Evolutionary conservation across 2,329 filamentous ascomycete species (phyloP), one percentile per base, ranked within the genome.

Genomic region (Colletotrichum orchidophilum): DNA sequence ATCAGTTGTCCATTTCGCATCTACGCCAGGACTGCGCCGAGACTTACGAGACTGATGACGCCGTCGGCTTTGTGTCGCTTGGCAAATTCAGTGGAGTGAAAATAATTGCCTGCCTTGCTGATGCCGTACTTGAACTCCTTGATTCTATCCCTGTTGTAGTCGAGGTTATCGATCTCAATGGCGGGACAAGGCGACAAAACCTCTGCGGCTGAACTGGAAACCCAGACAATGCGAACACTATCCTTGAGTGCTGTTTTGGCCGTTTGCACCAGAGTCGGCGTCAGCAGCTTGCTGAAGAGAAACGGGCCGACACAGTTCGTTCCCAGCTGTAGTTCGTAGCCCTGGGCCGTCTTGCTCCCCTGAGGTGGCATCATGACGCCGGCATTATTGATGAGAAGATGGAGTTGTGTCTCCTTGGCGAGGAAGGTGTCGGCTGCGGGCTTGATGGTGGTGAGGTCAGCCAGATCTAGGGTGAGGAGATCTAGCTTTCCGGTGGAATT

Each of bases 331-430:
- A 84, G 78, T 74, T 85, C 83, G 62, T 84, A 81, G 3, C 80
- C 79, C 61, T 85, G 83, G 9, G 77, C 78, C 2, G 83, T 84
- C 76, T 79, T 80, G 29, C 78, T 80, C 0, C 80, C 83, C n/a
- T 77, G 75, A 0, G 84, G 83, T 1, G 83, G 78, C 3, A 75
- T 75, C 79, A 85, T 84, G 35, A 86, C 77, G 12, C 80, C 84
- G 0, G 84, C 84, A 76, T 86, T 86, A 73, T 86, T 83, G 74
- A 84, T 80, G 15, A 86, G 71, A 1, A 84, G 73, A 66, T 86
- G 80, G 1, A 86, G 76, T 12, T 74, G 76, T 0, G 49, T 71
- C 63, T 81, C 78, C 26, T 74, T 74, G 5, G 73, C 72, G 1
- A 80, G 75, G n/a, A 82, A 81, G 13, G 74, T 57, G 3, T 78